Evolutionary conservation across 2,329 filamentous ascomycete genomes (phyloP).

Genomic region (Colletotrichum phormii): DNA sequence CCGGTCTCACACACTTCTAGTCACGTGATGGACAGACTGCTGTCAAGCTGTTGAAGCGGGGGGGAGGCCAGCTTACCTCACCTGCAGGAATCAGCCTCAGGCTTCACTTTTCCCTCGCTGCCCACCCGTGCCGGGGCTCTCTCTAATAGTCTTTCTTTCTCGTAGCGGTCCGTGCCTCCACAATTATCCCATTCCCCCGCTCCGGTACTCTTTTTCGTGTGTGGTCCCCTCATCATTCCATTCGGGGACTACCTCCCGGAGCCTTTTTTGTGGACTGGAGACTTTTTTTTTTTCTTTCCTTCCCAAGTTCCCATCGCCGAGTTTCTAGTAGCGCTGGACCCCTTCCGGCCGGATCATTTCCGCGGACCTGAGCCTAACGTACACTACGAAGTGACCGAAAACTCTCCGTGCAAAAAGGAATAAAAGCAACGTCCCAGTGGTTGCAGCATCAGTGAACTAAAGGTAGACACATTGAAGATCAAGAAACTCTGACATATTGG

Average conservation of each 20-base stretch:
- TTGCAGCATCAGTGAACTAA: too few relatives aligned
- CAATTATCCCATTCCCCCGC: background rate
- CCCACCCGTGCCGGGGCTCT: background rate
- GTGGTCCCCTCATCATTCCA: background rate
- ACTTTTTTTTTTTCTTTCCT: background rate
- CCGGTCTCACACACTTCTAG: constrained; percentile 4
- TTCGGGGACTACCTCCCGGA: constrained; percentile 1
- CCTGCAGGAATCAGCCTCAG: too few relatives aligned
- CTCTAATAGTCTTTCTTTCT: background rate
- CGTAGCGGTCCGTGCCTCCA: background rate
- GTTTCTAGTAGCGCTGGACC: background rate
- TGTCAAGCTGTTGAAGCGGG: background rate
- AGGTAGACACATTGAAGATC: background rate
- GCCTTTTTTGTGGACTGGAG: background rate
- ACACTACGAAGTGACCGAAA: constrained; percentile 24
- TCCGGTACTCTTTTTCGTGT: background rate
- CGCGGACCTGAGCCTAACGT: background rate
- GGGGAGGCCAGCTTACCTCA: too few relatives aligned
- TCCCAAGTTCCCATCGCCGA: background rate
- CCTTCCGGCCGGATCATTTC: constrained; percentile 5
- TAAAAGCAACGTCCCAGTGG: constrained; percentile 15
- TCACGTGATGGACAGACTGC: constrained; percentile 15
- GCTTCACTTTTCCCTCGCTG: background rate
- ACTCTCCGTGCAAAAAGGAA: constrained; percentile 18
- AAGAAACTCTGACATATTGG: background rate